These are phyloP conservation scores for Tylopilus sp. DNA, from an alignment of 768 basidiomycete genomes.

Conservation along the genomic window DNA sequence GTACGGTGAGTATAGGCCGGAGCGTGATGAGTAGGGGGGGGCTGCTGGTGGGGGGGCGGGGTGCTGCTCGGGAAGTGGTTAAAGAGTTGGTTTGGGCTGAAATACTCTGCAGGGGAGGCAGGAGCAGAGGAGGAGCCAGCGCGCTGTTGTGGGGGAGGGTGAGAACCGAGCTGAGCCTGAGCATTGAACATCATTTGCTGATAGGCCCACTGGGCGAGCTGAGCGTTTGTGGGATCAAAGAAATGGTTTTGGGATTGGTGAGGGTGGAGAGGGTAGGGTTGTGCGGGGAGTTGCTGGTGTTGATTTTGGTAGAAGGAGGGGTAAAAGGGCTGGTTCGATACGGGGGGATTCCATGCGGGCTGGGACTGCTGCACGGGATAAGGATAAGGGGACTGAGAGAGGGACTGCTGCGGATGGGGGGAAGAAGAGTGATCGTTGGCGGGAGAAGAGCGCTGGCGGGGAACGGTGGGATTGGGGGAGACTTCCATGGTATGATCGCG, in stretches of 20 bases:
- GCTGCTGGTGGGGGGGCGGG: conserved; percentile 57
- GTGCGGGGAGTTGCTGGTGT: conserved; percentile 50
- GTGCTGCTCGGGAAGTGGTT: conserved; percentile 69
- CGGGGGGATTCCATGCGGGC: conserved; percentile 66
- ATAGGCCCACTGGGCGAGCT: conserved; percentile 85
- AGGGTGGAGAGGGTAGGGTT: conserved; percentile 45
- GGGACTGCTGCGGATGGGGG: conserved; percentile 24
- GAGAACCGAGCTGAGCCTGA: conserved; percentile 41
- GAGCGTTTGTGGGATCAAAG: conserved; percentile 72
- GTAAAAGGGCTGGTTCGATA: conserved; percentile 69
- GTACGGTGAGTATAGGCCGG: conserved; percentile 39
- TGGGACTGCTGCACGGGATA: conserved; percentile 71
- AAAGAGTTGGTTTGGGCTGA: conserved; percentile 57
- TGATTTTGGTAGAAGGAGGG: conserved; percentile 75
- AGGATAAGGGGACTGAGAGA: conserved; percentile 45
- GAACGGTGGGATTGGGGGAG: conserved; percentile 39
- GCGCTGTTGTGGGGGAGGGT: conserved; percentile 34
- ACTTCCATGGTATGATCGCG: conserved; percentile 65
- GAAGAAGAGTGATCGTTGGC: conserved; percentile 47
- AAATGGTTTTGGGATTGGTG: conserved; percentile 51
- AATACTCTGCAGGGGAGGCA: conserved; percentile 49
- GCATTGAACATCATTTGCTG: conserved; percentile 87
- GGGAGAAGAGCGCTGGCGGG: conserved; percentile 61
- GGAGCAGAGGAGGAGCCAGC: conserved; percentile 37
- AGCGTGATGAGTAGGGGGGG: conserved; percentile 28